Evolutionary conservation across 2,329 filamentous ascomycete genomes (phyloP).

Genomic region (Macroventuria anomochaeta): DNA sequence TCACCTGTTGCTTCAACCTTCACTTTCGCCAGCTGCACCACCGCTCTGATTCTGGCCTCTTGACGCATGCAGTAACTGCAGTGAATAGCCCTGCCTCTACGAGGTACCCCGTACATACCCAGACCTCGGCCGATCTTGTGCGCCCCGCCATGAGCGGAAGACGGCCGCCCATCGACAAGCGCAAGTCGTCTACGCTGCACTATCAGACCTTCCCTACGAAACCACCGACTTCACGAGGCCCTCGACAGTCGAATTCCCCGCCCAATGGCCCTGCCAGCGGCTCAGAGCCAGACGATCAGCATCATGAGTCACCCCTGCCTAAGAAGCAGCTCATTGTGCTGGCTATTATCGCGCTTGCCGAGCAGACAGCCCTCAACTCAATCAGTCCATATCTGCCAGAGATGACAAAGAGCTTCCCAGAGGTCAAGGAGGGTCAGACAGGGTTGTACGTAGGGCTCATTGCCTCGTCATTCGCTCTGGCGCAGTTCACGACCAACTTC

Average conservation of each 20-base stretch:
- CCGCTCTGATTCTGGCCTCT: background rate
- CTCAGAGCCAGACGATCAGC: slow-evolving; percentile 45
- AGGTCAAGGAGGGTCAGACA: slow-evolving; percentile 72
- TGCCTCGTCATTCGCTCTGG: slow-evolving; percentile 88
- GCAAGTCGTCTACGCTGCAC: slow-evolving; percentile 64
- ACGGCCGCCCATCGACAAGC: slow-evolving; percentile 49
- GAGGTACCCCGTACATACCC: slow-evolving; percentile 28
- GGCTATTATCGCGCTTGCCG: slow-evolving; percentile 85
- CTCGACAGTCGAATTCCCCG: slow-evolving; percentile 51
- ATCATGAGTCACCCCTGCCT: slow-evolving; percentile 76
- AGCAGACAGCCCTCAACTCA: slow-evolving; percentile 96
- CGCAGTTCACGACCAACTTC: slow-evolving; percentile 91
- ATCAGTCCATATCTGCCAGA: slow-evolving; percentile 93
- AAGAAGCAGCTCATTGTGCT: slow-evolving; percentile 82
- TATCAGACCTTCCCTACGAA: slow-evolving; percentile 84
- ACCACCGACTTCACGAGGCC: slow-evolving; percentile 71
- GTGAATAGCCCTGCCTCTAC: slow-evolving; percentile 19
- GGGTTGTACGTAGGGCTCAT: slow-evolving; percentile 91
- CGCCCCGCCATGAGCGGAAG: slow-evolving; percentile 36
- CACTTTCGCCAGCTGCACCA: slow-evolving; percentile 1
- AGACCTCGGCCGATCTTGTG: background rate
- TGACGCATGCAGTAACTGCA: slow-evolving; percentile 6
- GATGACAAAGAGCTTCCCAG: slow-evolving; percentile 87
- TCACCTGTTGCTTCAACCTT: background rate
- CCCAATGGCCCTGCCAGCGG: slow-evolving; percentile 35